These are phyloP conservation scores for Elasticomyces elasticus DNA, from an alignment of 495 filamentous ascomycete genomes.

Conservation along the genomic window DNA sequence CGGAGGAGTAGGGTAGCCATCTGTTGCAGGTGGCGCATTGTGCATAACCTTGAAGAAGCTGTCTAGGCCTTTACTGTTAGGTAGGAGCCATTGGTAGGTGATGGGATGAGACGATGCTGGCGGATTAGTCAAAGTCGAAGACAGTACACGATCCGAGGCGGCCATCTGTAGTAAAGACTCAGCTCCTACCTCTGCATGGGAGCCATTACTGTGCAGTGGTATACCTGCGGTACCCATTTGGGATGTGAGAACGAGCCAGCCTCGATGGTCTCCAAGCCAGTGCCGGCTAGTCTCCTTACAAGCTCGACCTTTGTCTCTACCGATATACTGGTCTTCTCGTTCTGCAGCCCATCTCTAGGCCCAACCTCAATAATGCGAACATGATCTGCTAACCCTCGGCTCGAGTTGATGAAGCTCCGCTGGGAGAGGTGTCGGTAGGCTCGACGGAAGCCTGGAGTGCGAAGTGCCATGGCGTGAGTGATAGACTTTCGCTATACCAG, in stretches of 20 bases:
- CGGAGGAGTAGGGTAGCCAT: constrained; percentile 30
- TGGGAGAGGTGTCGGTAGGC: constrained; percentile 9
- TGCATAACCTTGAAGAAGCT: constrained; percentile 38
- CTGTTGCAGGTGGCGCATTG: constrained; percentile 31
- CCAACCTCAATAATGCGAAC: constrained; percentile 80
- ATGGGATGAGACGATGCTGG: constrained; percentile 54
- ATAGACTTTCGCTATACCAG: neutral
- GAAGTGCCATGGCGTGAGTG: neutral
- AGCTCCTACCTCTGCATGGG: neutral
- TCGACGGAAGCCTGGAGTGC: neutral
- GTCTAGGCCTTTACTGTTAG: constrained; percentile 74
- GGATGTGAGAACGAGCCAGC: constrained; percentile 91
- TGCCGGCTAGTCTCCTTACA: constrained; percentile 68
- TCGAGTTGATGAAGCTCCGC: constrained; percentile 12
- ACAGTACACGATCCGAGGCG: constrained; percentile 72
- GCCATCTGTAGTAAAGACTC: constrained; percentile 58
- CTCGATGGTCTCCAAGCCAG: constrained; percentile 79
- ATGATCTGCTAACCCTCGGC: constrained; percentile 30
- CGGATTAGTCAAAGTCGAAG: constrained; percentile 53
- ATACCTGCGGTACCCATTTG: constrained; percentile 96
- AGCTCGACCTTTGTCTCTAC: constrained; percentile 78
- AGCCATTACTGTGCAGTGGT: constrained; percentile 1
- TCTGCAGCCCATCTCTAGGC: constrained; percentile 88
- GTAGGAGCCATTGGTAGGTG: constrained; percentile 87
- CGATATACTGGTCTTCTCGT: constrained; percentile 77